Percentiles rank a stretch among this genome's conserved stretches.
phyloP scores from a whole-genome alignment of 352 stramenopile species.

The Detonula confervacea region DNA sequence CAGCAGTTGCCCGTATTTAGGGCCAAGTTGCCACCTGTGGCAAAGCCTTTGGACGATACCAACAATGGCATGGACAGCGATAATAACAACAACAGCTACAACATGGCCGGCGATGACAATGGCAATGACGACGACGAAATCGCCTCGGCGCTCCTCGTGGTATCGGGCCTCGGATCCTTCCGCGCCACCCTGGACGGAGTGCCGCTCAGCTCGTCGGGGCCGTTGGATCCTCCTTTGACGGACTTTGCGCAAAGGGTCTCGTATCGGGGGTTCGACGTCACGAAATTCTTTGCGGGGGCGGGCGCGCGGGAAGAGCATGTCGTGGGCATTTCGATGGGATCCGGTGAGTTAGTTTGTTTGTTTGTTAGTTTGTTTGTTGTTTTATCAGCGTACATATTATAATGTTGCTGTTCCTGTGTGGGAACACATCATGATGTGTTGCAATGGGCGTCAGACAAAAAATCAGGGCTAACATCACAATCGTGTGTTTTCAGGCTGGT shows the following conservation, averaged over 20 bases:
- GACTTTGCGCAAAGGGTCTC: constrained; percentile 57
- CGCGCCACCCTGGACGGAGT: constrained; percentile 47
- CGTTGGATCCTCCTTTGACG: constrained; percentile 61
- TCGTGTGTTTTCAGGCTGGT: constrained; percentile 40
- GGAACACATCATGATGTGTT: not conserved
- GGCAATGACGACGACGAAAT: constrained; percentile 34
- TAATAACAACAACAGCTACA: too few species aligned
- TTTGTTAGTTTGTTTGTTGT: too few species aligned
- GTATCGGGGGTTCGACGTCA: constrained; percentile 65
- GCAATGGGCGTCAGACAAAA: not conserved
- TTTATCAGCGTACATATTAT: too few species aligned
- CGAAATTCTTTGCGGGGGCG: constrained; percentile 27
- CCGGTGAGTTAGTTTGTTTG: constrained; percentile 28
- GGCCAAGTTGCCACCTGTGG: constrained; percentile 5
- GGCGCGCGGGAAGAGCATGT: constrained; percentile 40
- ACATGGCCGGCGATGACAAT: too few species aligned
- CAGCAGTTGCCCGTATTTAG: constrained; percentile 52
- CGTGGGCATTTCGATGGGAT: constrained; percentile 52
- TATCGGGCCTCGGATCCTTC: constrained; percentile 57
- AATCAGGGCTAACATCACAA: not conserved
- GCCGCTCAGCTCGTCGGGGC: constrained; percentile 42
- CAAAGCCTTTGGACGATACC: not conserved
- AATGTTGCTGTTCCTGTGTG: not conserved
- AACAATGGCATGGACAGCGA: too few species aligned
- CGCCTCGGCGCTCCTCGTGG: constrained; percentile 43